A percentile compares a stretch with the other conserved stretches of the same genome.
These are phyloP conservation scores for Hymenoscyphus fructigenus DNA, from an alignment of 2,329 filamentous ascomycete species.

Conservation along the genomic window DNA sequence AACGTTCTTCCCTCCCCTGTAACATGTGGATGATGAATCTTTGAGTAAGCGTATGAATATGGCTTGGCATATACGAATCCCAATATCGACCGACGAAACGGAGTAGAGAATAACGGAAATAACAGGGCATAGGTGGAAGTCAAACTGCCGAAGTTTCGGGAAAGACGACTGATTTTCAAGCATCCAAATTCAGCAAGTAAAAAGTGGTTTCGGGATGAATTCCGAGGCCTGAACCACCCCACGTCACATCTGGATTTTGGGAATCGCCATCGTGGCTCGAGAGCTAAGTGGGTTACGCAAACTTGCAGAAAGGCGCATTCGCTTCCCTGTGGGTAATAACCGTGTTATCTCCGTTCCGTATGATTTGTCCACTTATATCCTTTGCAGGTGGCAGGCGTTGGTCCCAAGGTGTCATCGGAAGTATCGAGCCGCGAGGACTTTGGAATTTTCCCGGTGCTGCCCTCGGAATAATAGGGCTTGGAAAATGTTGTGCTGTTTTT, in stretches of 20 bases:
- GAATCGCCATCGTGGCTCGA: not conserved
- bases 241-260: slow-evolving; percentile 3
- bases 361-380: slow-evolving; percentile 9
- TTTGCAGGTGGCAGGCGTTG: slow-evolving; percentile 2
- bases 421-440: not conserved
- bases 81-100: not conserved
- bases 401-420: slow-evolving; percentile 1
- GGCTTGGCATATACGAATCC: not conserved
- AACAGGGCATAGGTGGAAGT: not conserved
- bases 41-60: not conserved
- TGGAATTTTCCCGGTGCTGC: not conserved
- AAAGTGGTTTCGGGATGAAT: not conserved
- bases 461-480: not conserved
- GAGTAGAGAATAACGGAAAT: not conserved
- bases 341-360: slow-evolving; percentile 9
- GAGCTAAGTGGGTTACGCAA: not conserved
- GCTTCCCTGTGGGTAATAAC: slow-evolving; percentile 8
- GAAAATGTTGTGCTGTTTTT: not conserved
- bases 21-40: not conserved
- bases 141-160: not conserved
- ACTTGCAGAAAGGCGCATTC: not conserved
- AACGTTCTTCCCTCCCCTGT: not conserved
- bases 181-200: not conserved
- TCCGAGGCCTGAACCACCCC: not conserved
- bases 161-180: not conserved